Conservation (phyloP, 371 early-diverging fungal species). For the Parasitella parasitica region DNA sequence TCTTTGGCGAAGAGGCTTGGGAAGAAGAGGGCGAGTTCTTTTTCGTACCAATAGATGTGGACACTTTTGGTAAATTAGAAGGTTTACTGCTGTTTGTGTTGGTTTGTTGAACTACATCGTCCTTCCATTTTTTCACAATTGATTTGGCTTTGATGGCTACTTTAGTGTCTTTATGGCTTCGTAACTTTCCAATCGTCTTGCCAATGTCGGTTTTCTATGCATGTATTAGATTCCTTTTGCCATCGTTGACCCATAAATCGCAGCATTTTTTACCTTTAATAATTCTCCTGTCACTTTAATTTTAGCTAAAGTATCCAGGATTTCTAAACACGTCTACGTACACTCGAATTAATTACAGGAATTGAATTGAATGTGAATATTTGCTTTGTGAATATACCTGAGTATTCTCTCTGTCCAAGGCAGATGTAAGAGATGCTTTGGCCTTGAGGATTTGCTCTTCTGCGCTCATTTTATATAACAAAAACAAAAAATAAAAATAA, state of each 20-base stretch:
- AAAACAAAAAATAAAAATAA: constrained; percentile 5
- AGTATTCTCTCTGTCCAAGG: constrained; percentile 22
- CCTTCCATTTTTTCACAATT: constrained; percentile 82
- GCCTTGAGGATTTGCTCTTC: constrained; percentile 31
- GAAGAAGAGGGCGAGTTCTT: constrained; percentile 16
- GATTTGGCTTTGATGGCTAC: constrained; percentile 65
- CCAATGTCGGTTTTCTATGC: constrained; percentile 77
- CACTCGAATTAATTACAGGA: background rate
- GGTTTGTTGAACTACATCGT: constrained; percentile 51
- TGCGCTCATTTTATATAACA: constrained; percentile 10
- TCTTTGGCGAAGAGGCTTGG: constrained; percentile 30
- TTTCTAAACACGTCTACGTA: constrained; percentile 22
- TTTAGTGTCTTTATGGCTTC: constrained; percentile 59
- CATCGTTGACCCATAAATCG: background rate
- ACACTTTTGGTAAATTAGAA: background rate
- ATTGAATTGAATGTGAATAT: background rate
- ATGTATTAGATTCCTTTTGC: background rate
- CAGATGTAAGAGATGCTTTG: constrained; percentile 21
- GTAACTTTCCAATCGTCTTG: constrained; percentile 69
- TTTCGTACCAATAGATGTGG: background rate
- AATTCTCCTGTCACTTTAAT: constrained; percentile 27
- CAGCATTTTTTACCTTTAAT: constrained; percentile 32
- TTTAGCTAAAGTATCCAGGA: constrained; percentile 21
- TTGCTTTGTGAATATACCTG: constrained; percentile 2
- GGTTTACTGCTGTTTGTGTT: background rate